phyloP scores from a whole-genome alignment of 805 yeast genomes.

The Teunomyces kruisii region DNA sequence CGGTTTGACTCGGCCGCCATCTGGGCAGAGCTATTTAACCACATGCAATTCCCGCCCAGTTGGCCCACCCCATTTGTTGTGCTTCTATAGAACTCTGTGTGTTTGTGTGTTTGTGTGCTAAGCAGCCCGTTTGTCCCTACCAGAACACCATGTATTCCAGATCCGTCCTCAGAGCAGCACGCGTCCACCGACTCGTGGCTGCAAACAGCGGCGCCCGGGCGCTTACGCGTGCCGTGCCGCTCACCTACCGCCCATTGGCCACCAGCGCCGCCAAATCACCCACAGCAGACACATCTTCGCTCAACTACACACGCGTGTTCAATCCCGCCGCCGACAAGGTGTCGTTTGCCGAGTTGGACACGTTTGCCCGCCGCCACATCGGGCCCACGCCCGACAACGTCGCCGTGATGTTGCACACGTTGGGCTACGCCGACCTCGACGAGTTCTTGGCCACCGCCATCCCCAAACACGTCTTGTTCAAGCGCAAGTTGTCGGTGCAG shows the following conservation, averaged over 20 bases:
- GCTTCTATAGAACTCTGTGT: too few relatives aligned
- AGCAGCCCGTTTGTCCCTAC: too few relatives aligned
- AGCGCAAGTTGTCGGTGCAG: slow-evolving; percentile 62
- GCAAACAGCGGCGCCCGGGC: neutral
- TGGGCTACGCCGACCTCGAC: slow-evolving; percentile 68
- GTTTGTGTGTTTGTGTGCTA: too few relatives aligned
- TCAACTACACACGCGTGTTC: slow-evolving; percentile 48
- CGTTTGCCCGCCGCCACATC: slow-evolving; percentile 86
- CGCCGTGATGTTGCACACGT: slow-evolving; percentile 57
- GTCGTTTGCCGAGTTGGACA: slow-evolving; percentile 53
- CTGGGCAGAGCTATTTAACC: neutral
- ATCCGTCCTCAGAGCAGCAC: slow-evolving; percentile 7
- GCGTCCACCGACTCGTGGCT: slow-evolving; percentile 3
- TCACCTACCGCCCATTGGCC: neutral
- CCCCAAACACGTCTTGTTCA: slow-evolving; percentile 71
- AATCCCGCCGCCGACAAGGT: slow-evolving; percentile 32
- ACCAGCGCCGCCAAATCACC: slow-evolving; percentile 47
- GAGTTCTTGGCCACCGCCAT: slow-evolving; percentile 71
- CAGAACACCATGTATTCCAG: neutral
- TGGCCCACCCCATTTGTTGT: too few relatives aligned
- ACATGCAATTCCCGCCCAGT: too few relatives aligned
- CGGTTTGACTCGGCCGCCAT: neutral
- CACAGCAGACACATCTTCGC: slow-evolving; percentile 61
- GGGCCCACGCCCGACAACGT: slow-evolving; percentile 76
- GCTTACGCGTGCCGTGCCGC: slow-evolving; percentile 1